Base-by-base conservation (phyloP, 495 filamentous ascomycete genomes). In the Chaetomidium leptoderma region DNA sequence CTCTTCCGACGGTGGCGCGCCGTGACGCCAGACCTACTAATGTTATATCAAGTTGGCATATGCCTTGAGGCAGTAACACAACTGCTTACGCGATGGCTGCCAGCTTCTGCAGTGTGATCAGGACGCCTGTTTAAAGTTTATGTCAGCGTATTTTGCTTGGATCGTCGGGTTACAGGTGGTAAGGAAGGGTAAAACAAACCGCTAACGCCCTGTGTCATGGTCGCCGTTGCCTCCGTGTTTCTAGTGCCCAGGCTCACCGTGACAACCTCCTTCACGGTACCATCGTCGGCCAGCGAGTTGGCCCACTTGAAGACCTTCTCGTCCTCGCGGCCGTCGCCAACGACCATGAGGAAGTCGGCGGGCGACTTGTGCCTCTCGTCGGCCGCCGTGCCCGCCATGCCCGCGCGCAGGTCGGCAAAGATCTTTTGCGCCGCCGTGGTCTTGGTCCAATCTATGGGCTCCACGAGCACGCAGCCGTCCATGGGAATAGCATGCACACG, bases 231-330 rank as follows among this genome's bases (percentile, higher is more conserved):
- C 71, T 93, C 89, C 0, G 91, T 96, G 72, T 90, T 95, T 44
- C 91, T 76, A 62, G 77, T 87, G 16, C 92, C 91, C 52, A 97
- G 73, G 50, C 84, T 90, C 19, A 96, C 90, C 1, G 90, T 95
- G 62, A 86, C 84, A 7, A 90, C 86, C 54, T 89, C 78, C 33
- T 83, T 70, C 42, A 95, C 77, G 6, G 66, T 70, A 29, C 78
- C 75, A 6, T 70, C 64, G 1, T 72, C 75, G 23, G 75, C 76
- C 27, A 95, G 71, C 32, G 83, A 77, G 71, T 96, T 95, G 27
- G 91, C 92, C 92, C 92, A 97, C 33, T 86, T 87, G 76, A 92
- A 97, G 23, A 95, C 85, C 45, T 89, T 85, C 67, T 96, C 92
- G 63, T 97, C 92, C 57, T 96, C 92, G 7, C 92, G 87, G 42